Percentiles rank a stretch among this genome's conserved stretches.
Evolutionary conservation across 768 basidiomycete genomes (phyloP).

Genomic region (Tremella mesenterica): DNA sequence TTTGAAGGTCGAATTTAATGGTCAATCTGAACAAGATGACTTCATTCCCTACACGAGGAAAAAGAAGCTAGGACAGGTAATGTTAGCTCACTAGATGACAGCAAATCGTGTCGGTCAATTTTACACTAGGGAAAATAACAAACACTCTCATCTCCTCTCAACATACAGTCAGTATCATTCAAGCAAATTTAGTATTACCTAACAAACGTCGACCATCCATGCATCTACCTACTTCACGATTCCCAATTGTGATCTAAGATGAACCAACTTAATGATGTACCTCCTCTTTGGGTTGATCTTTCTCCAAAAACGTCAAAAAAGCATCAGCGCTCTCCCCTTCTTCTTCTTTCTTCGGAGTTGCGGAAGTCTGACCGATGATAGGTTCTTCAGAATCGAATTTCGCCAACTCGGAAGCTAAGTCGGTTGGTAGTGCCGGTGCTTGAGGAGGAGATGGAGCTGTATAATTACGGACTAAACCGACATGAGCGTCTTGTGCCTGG

Average conservation of each 20-base stretch:
- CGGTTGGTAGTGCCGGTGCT: conserved; percentile 62
- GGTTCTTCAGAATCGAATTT: conserved; percentile 81
- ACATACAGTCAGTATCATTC: no score
- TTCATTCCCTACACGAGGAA: no score
- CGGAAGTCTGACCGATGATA: conserved; percentile 44
- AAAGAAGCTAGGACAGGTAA: no score
- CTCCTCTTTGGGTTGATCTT: conserved; percentile 62
- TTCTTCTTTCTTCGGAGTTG: conserved; percentile 41
- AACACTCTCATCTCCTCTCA: no score
- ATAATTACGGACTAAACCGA: conserved; percentile 77
- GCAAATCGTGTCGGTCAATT: no score
- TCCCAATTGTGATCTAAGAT: no score
- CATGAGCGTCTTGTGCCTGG: conserved; percentile 82
- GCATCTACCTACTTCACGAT: not conserved
- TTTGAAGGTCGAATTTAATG: no score
- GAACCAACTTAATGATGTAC: conserved; percentile 56
- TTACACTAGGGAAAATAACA: no score
- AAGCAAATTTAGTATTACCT: no score
- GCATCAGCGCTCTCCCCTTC: conserved; percentile 58
- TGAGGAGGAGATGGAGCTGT: conserved; percentile 64
- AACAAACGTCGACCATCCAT: no score
- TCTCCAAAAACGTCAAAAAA: conserved; percentile 71
- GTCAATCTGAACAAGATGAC: no score
- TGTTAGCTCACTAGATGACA: no score
- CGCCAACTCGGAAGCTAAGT: conserved; percentile 76